A percentile compares a stretch with the other conserved stretches of the same genome.
Evolutionary conservation across 768 basidiomycete genomes (phyloP).

Genomic region (Lenzites betulinus): DNA sequence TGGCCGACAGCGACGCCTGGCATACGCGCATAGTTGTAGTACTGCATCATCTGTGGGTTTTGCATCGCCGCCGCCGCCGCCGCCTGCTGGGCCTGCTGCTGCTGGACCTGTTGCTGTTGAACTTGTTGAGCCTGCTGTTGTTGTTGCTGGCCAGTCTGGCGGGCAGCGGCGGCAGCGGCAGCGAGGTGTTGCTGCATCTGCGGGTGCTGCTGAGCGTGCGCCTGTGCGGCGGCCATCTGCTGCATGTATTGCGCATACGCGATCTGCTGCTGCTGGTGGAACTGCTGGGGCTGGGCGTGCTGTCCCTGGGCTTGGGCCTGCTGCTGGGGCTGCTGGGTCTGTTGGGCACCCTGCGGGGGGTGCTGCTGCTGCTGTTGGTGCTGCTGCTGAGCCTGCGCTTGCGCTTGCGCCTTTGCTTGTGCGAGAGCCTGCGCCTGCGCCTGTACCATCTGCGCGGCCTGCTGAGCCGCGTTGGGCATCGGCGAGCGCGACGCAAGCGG

Average conservation of each 20-base stretch:
- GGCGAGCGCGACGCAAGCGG: slow-evolving; percentile 24
- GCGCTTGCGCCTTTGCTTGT: slow-evolving; percentile 10
- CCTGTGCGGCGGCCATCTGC: slow-evolving; percentile 4
- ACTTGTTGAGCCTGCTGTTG: too few relatives aligned
- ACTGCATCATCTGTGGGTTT: slow-evolving; percentile 23
- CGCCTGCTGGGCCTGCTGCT: slow-evolving; percentile 14
- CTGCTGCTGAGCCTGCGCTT: slow-evolving; percentile 13
- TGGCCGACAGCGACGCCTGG: slow-evolving; percentile 14
- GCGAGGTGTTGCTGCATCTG: slow-evolving; percentile 22
- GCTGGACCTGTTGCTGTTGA: slow-evolving; percentile 23
- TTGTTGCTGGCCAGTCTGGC: too few relatives aligned
- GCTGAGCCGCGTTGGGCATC: slow-evolving; percentile 22
- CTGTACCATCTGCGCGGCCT: slow-evolving; percentile 22
- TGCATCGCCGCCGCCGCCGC: slow-evolving; percentile 25
- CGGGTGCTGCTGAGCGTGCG: slow-evolving; percentile 19
- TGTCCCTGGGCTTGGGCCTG: too few relatives aligned
- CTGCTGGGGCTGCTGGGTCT: neutral
- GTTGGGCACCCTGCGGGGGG: slow-evolving; percentile 17
- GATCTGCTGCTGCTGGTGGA: slow-evolving; percentile 22
- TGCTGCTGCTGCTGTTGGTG: slow-evolving; percentile 27
- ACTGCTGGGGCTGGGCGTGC: slow-evolving; percentile 27
- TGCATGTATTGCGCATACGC: slow-evolving; percentile 15
- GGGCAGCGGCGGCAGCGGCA: slow-evolving; percentile 6
- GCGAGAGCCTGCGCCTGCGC: slow-evolving; percentile 24
- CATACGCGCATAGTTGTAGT: slow-evolving; percentile 28